Evolutionary conservation across 768 basidiomycete species (phyloP), one percentile per base, ranked within the genome.

Genomic region (Lactarius vividus): DNA sequence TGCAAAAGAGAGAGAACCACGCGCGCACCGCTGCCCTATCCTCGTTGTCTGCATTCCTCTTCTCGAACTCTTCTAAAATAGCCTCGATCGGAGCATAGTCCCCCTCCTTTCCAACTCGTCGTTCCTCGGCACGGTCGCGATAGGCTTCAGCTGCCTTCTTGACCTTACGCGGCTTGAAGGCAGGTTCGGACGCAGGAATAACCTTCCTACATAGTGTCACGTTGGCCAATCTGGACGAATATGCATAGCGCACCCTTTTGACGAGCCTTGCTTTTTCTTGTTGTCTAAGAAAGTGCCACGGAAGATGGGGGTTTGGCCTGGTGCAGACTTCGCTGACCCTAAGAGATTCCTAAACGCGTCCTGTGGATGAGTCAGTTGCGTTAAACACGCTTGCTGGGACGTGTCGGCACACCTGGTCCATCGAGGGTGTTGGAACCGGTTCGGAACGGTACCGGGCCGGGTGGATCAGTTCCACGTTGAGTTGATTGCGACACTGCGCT

Each of bases 1-100:
- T 31, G 31, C n/a, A 26, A 1, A 26, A 13, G 26, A 31, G 39
- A 23, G 54, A 52, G 3, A 52, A 42, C 9, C n/a, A 18, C 31
- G 23, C 69, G 74, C 86, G 62, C 70, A 90, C 92, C 52, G 80
- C 81, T 46, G 80, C 79, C 67, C 79, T 85, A 73, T 91, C 87
- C 67, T 82, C 81, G n/a, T 77, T 78, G 29, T 81, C 78, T n/a
- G 81, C 84, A 60, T 81, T 81, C 44, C 81, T 82, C 70, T 80
- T 83, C 76, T 95, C 88, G 65, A 95, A 95, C 66, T 93, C 91
- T 62, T 92, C 89, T 1, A 92, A 77, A 11, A 96, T 77, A 13
- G 91, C 87, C 74, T 93, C 92, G 35, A 92, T 86, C 75, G 89
- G 79, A 0, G 90, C 88, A 75, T 86, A 93, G 71, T 94, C 91